Evolutionary conservation across 805 yeast species (phyloP).

Genomic region (Myxozyma nipponensis): DNA sequence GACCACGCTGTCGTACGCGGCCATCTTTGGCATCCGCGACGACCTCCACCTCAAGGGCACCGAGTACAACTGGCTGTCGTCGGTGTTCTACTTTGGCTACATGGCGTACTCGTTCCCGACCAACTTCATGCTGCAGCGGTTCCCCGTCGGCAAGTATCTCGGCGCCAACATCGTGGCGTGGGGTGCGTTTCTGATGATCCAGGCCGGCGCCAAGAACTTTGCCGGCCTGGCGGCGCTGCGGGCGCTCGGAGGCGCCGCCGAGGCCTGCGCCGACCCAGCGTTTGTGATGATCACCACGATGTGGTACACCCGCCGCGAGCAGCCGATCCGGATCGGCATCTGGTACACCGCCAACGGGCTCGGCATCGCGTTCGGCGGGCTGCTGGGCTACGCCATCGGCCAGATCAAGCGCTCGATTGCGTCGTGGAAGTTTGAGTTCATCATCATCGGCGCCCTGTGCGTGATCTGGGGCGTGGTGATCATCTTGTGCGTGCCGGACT

Average conservation of each 20-base stretch:
- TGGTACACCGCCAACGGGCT: conserved; percentile 30
- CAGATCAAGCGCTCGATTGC: conserved; percentile 1
- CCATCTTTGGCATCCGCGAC: conserved; percentile 49
- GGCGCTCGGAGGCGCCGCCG: conserved; percentile 46
- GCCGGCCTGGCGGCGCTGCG: conserved; percentile 31
- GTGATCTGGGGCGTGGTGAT: conserved; percentile 14
- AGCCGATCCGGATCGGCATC: conserved; percentile 45
- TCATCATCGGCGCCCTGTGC: conserved; percentile 12
- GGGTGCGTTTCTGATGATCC: conserved; percentile 21
- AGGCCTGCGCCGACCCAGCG: conserved; percentile 49
- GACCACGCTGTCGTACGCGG: conserved; percentile 55
- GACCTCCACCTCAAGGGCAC: conserved; percentile 42
- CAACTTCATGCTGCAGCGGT: conserved; percentile 35
- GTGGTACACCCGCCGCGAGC: conserved; percentile 49
- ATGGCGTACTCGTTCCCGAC: conserved; percentile 47
- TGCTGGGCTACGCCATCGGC: conserved; percentile 1
- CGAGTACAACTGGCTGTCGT: conserved; percentile 44
- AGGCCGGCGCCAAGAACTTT: conserved; percentile 1
- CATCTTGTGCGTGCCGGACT: conserved; percentile 23
- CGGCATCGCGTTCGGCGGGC: conserved; percentile 13
- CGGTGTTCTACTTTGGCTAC: conserved; percentile 46
- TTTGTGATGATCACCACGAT: conserved; percentile 53
- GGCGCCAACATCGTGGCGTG: conserved; percentile 40
- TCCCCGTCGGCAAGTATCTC: conserved; percentile 52
- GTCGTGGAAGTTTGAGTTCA: conserved; percentile 7